phyloP scores from a whole-genome alignment of 169 alveolate species.

The Babesia sp. region DNA sequence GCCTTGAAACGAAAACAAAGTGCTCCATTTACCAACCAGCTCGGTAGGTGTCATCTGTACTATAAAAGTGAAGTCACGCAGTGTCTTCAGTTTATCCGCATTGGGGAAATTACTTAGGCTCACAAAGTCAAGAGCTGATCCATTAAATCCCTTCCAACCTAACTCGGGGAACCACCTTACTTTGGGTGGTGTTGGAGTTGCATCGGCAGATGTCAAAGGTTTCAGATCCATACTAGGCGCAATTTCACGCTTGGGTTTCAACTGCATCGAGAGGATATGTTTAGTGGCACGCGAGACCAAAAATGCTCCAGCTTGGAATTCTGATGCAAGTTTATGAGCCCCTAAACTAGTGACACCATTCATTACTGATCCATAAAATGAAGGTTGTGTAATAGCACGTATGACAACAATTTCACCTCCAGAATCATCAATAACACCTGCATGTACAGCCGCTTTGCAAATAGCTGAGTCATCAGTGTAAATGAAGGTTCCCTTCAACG shows the following conservation, averaged over 20 bases:
- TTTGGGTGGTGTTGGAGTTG: constrained; percentile 8
- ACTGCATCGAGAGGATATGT: constrained; percentile 48
- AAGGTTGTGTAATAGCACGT: constrained; percentile 37
- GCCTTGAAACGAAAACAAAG: constrained; percentile 56
- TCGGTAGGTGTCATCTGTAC: constrained; percentile 66
- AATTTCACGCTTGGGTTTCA: not conserved
- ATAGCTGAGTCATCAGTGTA: constrained; percentile 87
- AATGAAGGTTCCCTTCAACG: constrained; percentile 82
- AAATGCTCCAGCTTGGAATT: constrained; percentile 42
- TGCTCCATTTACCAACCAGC: constrained; percentile 58
- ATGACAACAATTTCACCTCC: constrained; percentile 64
- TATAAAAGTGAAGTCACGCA: constrained; percentile 70
- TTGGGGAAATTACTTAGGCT: constrained; percentile 71
- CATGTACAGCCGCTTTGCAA: constrained; percentile 90
- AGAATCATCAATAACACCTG: constrained; percentile 79
- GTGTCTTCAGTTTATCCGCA: constrained; percentile 65
- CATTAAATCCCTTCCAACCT: constrained; percentile 76
- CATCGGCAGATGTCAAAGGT: constrained; percentile 9
- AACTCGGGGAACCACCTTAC: constrained; percentile 59
- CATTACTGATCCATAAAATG: constrained; percentile 62
- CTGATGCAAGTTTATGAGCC: constrained; percentile 18
- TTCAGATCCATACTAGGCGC: not conserved
- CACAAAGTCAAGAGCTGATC: constrained; percentile 66
- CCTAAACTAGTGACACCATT: constrained; percentile 63
- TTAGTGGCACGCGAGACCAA: constrained; percentile 59